phyloP scores from a whole-genome alignment of 78 protist genomes.

The Cavenderia fasciculata region DNA sequence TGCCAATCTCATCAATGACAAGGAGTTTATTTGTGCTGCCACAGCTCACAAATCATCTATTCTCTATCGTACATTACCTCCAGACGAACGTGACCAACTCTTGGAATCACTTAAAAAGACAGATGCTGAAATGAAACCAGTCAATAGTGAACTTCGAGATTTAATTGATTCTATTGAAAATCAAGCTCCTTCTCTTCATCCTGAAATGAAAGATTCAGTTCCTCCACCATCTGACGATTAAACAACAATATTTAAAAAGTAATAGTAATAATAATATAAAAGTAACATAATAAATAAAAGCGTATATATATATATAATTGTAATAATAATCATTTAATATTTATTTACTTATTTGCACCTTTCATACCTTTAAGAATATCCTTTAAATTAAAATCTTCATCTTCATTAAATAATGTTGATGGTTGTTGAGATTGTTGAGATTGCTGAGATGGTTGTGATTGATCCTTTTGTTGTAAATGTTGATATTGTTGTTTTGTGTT shows the following conservation, averaged over 20 bases:
- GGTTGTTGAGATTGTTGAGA: not conserved
- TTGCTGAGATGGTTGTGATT: too few relatives aligned
- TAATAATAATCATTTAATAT: too few relatives aligned
- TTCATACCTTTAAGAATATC: conserved; percentile 2
- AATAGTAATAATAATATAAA: too few relatives aligned
- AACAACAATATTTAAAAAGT: too few relatives aligned
- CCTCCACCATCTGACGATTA: not conserved
- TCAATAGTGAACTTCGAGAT: conserved; percentile 58
- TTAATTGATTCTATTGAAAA: conserved; percentile 49
- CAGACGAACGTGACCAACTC: conserved; percentile 17
- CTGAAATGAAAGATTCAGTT: conserved; percentile 48
- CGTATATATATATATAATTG: too few relatives aligned
- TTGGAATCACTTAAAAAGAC: conserved; percentile 10
- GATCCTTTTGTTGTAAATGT: too few relatives aligned
- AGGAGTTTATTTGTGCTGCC: conserved; percentile 67
- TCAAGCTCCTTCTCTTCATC: conserved; percentile 35
- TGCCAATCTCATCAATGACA: conserved; percentile 31
- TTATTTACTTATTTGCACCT: too few relatives aligned
- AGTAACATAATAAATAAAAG: too few relatives aligned
- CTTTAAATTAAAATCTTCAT: not conserved
- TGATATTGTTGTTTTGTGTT: not conserved
- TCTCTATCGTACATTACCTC: conserved; percentile 33
- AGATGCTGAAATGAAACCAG: conserved; percentile 23
- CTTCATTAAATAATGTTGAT: not conserved
- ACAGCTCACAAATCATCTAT: conserved; percentile 62